Conservation (phyloP, 371 early-diverging fungal genomes). For the Dichotomocladium elegans region DNA sequence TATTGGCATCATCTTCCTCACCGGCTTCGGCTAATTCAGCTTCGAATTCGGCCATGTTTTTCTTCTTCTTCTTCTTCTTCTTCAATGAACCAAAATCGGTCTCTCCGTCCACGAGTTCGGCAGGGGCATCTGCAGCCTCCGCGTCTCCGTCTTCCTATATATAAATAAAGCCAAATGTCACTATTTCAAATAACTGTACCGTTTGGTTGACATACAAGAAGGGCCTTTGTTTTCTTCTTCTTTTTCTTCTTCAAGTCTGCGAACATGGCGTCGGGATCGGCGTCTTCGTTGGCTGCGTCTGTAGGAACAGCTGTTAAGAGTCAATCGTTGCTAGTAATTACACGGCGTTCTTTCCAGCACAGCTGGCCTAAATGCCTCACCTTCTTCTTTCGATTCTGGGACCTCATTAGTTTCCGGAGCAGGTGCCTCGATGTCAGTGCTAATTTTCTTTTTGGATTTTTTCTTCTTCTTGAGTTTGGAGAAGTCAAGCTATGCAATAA, state of each 20-base stretch:
- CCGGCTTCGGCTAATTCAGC: slow-evolving; percentile 71
- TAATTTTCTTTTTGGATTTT: slow-evolving; percentile 55
- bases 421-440: slow-evolving; percentile 36
- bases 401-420: slow-evolving; percentile 18
- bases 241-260: slow-evolving; percentile 88
- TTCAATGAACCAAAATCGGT: slow-evolving; percentile 79
- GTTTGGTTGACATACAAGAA: slow-evolving; percentile 25
- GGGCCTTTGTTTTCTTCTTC: slow-evolving; percentile 80
- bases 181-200: not conserved
- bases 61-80: slow-evolving; percentile 92
- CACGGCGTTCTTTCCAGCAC: not conserved
- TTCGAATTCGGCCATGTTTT: slow-evolving; percentile 82
- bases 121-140: slow-evolving; percentile 37
- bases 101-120: slow-evolving; percentile 50
- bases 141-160: slow-evolving; percentile 46
- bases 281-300: slow-evolving; percentile 34
- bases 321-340: not conserved
- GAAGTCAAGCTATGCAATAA: slow-evolving; percentile 34
- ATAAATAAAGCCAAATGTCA: not conserved
- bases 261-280: slow-evolving; percentile 77
- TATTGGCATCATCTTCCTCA: slow-evolving; percentile 66
- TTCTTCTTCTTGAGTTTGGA: slow-evolving; percentile 55
- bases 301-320: not conserved
- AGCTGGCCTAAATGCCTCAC: not conserved
- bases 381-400: slow-evolving; percentile 1